A percentile compares a stretch with the other conserved stretches of the same genome.
These are phyloP conservation scores for Croton setiger DNA, from an alignment of 441 rosid genomes.

Conservation along the genomic window DNA sequence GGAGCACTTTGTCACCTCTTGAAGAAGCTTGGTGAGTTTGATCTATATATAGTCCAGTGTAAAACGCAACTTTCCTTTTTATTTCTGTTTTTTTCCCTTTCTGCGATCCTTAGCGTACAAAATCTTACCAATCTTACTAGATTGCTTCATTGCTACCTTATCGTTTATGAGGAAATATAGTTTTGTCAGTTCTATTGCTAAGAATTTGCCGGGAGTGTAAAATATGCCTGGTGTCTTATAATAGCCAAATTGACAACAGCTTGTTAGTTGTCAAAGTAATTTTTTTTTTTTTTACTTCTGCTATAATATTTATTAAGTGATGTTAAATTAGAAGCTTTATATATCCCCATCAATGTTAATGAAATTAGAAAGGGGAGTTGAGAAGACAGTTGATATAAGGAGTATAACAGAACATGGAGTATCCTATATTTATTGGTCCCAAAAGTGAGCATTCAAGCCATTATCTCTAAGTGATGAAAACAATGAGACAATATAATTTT, in stretches of 20 bases:
- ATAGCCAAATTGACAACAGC: neutral
- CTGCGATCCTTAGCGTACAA: neutral
- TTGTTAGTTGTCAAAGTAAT: neutral
- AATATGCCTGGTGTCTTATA: neutral
- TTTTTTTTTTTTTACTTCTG: neutral
- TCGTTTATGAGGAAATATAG: neutral
- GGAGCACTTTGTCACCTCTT: constrained; percentile 77
- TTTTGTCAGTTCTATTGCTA: neutral
- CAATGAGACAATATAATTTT: too few species aligned
- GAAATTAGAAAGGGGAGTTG: too few species aligned
- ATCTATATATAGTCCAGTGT: neutral
- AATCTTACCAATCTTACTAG: neutral
- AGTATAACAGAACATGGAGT: too few species aligned
- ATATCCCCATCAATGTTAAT: too few species aligned
- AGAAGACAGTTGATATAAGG: too few species aligned
- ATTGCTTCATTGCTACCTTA: neutral
- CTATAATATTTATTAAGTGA: neutral
- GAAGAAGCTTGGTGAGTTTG: constrained; percentile 51
- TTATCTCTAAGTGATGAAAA: too few species aligned
- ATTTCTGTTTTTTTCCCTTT: neutral
- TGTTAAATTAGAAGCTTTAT: too few species aligned
- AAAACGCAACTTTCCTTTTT: neutral
- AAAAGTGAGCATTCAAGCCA: too few species aligned
- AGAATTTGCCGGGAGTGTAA: neutral
- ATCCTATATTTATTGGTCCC: too few species aligned